Percentiles rank a stretch among this genome's conserved stretches.
These are phyloP conservation scores for Marasmius tenuissimus DNA, from an alignment of 1,284 basidiomycete genomes.

Conservation along the genomic window DNA sequence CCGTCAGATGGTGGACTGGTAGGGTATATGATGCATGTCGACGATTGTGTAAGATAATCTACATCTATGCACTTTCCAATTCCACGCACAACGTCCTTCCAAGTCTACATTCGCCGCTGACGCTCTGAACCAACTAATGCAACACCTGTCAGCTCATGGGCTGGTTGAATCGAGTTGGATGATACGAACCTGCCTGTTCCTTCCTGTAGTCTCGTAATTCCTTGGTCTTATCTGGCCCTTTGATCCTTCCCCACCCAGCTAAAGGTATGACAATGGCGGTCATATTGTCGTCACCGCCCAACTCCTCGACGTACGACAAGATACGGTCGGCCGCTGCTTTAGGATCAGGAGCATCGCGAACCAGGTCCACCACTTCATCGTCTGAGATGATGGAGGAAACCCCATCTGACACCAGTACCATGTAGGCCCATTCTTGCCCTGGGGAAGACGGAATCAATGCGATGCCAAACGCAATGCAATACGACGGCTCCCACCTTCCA, in stretches of 20 bases:
- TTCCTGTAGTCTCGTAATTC: constrained; percentile 80
- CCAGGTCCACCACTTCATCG: constrained; percentile 93
- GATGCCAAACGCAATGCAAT: background rate
- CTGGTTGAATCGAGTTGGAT: background rate
- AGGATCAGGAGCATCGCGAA: constrained; percentile 71
- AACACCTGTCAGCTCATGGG: constrained; percentile 7
- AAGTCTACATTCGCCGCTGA: constrained; percentile 64
- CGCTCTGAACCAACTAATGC: constrained; percentile 64
- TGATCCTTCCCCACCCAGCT: constrained; percentile 85
- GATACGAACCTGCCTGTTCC: constrained; percentile 60
- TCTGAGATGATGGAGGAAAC: constrained; percentile 90
- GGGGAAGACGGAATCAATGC: constrained; percentile 6
- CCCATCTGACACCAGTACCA: constrained; percentile 87
- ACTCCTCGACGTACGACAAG: constrained; percentile 85
- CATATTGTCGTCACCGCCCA: constrained; percentile 90
- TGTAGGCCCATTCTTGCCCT: constrained; percentile 79
- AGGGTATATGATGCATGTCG: too few relatives aligned
- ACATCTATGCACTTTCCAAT: too few relatives aligned
- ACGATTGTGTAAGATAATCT: too few relatives aligned
- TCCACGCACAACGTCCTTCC: too few relatives aligned
- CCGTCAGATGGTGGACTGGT: too few relatives aligned
- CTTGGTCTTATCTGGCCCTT: constrained; percentile 79
- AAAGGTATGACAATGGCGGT: constrained; percentile 93
- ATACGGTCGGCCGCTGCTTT: constrained; percentile 82
- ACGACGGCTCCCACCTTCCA: constrained; percentile 57